These are phyloP conservation scores for Secale cereale DNA, from an alignment of 176 grass and related monocot genomes.

Conservation along the genomic window DNA sequence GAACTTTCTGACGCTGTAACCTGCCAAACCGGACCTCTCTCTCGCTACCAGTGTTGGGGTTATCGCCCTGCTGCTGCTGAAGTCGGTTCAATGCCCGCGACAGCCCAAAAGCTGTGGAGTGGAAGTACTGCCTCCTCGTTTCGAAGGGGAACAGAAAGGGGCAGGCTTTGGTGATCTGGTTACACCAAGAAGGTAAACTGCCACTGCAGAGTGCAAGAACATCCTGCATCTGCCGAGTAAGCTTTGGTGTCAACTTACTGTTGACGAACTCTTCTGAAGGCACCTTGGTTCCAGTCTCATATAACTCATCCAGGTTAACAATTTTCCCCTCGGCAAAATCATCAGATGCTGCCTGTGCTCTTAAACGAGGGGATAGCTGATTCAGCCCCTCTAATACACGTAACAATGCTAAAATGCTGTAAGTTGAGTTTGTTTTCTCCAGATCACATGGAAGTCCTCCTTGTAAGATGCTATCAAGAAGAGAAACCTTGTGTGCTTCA, in stretches of 20 bases:
- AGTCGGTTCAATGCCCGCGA: conserved; percentile 84
- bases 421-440: conserved; percentile 80
- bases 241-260: conserved; percentile 81
- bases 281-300: conserved; percentile 50
- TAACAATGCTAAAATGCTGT: conserved; percentile 77
- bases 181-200: conserved; percentile 84
- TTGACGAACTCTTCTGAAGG: conserved; percentile 77
- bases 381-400: conserved; percentile 69
- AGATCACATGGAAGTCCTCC: conserved; percentile 86
- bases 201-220: conserved; percentile 81
- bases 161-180: conserved; percentile 75
- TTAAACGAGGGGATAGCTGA: conserved; percentile 67
- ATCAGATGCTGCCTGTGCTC: conserved; percentile 47
- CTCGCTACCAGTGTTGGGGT: conserved; percentile 50
- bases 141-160: conserved; percentile 94
- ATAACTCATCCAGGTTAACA: conserved; percentile 43
- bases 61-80: conserved; percentile 85
- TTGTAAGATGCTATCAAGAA: conserved; percentile 90
- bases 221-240: conserved; percentile 85
- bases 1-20: conserved; percentile 74
- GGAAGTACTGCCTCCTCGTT: conserved; percentile 83
- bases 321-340: conserved; percentile 74
- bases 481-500: conserved; percentile 41
- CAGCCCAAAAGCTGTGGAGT: conserved; percentile 82
- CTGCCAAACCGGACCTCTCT: conserved; percentile 74